Conservation (phyloP, 805 yeast genomes). For the Pichia paraexigua region DNA sequence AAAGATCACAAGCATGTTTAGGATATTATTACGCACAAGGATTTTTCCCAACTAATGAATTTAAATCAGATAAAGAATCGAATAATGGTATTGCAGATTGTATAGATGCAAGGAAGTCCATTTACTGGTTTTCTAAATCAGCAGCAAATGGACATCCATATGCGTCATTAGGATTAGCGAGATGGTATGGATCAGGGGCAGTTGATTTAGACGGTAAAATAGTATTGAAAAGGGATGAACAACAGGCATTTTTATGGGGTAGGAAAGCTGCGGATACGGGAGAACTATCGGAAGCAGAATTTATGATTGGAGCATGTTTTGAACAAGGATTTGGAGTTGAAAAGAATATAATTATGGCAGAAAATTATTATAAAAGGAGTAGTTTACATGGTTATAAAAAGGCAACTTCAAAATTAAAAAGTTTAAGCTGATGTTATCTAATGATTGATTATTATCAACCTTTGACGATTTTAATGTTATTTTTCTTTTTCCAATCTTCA, state of each 20-base stretch:
- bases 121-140: conserved; percentile 69
- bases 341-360: conserved; percentile 36
- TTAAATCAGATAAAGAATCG: conserved; percentile 27
- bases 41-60: conserved; percentile 26
- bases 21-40: conserved; percentile 75
- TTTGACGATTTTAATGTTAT: conserved; percentile 41
- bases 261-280: conserved; percentile 53
- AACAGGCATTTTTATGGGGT: conserved; percentile 65
- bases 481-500: conserved; percentile 41
- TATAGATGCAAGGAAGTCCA: conserved; percentile 48
- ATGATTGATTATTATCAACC: too few species aligned
- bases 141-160: conserved; percentile 58
- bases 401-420: conserved; percentile 35
- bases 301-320: conserved; percentile 59
- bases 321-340: conserved; percentile 58
- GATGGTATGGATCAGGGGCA: conserved; percentile 73
- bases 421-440: too few species aligned
- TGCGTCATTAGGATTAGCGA: conserved; percentile 65
- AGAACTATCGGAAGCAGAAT: conserved; percentile 50
- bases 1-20: conserved; percentile 61
- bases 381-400: conserved; percentile 54
- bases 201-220: conserved; percentile 25
- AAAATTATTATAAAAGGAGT: conserved; percentile 47
- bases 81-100: conserved; percentile 20
- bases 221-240: conserved; percentile 45